A percentile compares a stretch with the other conserved stretches of the same genome.
These are phyloP conservation scores for Leptographium wingfieldii DNA, from an alignment of 2,329 filamentous ascomycete species.

Conservation along the genomic window DNA sequence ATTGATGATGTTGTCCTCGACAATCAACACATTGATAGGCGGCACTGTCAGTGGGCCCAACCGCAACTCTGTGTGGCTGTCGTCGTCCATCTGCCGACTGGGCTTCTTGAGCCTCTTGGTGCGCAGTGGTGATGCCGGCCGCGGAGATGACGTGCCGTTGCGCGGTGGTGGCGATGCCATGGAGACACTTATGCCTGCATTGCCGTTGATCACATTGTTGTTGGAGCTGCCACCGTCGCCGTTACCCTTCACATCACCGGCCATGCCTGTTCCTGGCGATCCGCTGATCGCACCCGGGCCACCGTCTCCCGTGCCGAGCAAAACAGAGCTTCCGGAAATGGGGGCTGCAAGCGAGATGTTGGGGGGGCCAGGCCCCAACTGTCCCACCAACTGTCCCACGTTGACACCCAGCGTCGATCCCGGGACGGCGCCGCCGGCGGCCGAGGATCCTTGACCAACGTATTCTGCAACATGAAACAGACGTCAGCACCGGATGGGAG, in stretches of 20 bases:
- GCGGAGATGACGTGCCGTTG: conserved; percentile 23
- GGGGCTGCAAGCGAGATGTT: neutral
- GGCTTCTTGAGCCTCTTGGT: conserved; percentile 42
- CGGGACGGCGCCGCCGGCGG: neutral
- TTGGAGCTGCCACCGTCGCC: neutral
- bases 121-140: conserved; percentile 26
- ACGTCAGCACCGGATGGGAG: neutral
- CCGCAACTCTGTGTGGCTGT: conserved; percentile 34
- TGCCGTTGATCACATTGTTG: neutral
- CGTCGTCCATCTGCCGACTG: conserved; percentile 8
- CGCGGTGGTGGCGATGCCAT: conserved; percentile 10
- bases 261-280: neutral
- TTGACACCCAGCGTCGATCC: neutral
- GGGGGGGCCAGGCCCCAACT: neutral
- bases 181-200: neutral
- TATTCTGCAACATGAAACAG: neutral
- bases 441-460: neutral
- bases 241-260: neutral
- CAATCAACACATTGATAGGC: conserved; percentile 92
- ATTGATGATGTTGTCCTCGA: conserved; percentile 98
- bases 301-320: neutral
- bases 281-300: neutral
- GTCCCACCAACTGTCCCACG: neutral
- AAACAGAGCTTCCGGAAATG: neutral
- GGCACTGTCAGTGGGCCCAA: conserved; percentile 71